These are phyloP conservation scores for Pleurotus pulmonarius DNA, from an alignment of 768 basidiomycete species.

Conservation along the genomic window DNA sequence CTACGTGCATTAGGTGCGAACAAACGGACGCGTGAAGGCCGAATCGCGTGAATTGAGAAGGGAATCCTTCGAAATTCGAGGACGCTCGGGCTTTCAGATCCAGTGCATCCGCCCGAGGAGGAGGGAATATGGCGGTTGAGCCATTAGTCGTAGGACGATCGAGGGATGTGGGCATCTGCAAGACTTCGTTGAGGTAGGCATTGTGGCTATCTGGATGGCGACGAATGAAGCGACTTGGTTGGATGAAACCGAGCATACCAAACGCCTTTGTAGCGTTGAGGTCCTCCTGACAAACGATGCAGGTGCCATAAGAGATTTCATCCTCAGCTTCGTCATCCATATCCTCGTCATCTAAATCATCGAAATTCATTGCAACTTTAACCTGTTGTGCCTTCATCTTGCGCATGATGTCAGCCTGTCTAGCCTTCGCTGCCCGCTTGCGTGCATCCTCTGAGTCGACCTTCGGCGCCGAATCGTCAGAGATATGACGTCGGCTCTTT, in stretches of 20 bases:
- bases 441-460: slow-evolving; percentile 62
- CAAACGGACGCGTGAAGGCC: slow-evolving; percentile 87
- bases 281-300: slow-evolving; percentile 98
- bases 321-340: slow-evolving; percentile 47
- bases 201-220: slow-evolving; percentile 68
- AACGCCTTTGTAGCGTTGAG: slow-evolving; percentile 70
- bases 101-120: slow-evolving; percentile 42
- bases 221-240: slow-evolving; percentile 83
- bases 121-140: slow-evolving; percentile 38
- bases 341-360: slow-evolving; percentile 71
- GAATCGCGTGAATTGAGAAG: slow-evolving; percentile 69
- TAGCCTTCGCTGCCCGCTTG: slow-evolving; percentile 81
- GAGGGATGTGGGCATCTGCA: slow-evolving; percentile 59
- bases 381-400: slow-evolving; percentile 94
- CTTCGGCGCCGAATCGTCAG: slow-evolving; percentile 28
- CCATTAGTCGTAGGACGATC: slow-evolving; percentile 44
- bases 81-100: slow-evolving; percentile 38
- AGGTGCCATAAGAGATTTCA: slow-evolving; percentile 74
- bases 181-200: slow-evolving; percentile 66
- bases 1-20: slow-evolving; percentile 95
- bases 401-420: slow-evolving; percentile 93
- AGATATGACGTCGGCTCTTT: slow-evolving; percentile 39
- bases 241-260: slow-evolving; percentile 82
- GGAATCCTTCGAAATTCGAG: slow-evolving; percentile 71
- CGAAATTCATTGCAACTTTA: slow-evolving; percentile 77